Evolutionary conservation across 805 yeast species (phyloP).

Genomic region (Ogataea allantospora): DNA sequence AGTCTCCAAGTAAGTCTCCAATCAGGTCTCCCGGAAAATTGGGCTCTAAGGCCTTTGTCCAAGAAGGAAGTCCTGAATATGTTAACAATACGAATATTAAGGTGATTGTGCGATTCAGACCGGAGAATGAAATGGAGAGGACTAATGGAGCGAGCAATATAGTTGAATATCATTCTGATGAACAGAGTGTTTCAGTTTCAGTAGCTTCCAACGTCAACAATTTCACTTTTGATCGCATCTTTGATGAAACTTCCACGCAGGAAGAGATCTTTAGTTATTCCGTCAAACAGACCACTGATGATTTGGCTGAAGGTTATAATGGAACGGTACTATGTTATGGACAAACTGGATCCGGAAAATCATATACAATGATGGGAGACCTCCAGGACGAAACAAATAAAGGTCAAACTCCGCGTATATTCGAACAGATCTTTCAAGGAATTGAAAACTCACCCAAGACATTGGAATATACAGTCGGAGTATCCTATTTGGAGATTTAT

Average conservation of each 20-base stretch:
- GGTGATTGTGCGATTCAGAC: slow-evolving; percentile 74
- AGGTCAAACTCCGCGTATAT: slow-evolving; percentile 74
- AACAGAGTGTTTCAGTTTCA: slow-evolving; percentile 14
- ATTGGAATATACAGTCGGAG: slow-evolving; percentile 63
- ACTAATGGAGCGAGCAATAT: slow-evolving; percentile 10
- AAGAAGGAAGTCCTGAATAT: slow-evolving; percentile 6
- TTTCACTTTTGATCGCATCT: slow-evolving; percentile 68
- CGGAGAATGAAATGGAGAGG: slow-evolving; percentile 37
- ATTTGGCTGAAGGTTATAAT: slow-evolving; percentile 61
- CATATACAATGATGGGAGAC: slow-evolving; percentile 76
- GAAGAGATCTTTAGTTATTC: slow-evolving; percentile 57
- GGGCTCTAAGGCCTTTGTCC: slow-evolving; percentile 1
- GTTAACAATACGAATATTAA: slow-evolving; percentile 43
- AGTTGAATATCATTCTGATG: slow-evolving; percentile 15
- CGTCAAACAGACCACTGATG: slow-evolving; percentile 61
- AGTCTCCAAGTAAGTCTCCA: slow-evolving; percentile 17
- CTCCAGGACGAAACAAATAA: slow-evolving; percentile 35
- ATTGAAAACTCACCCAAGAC: slow-evolving; percentile 49
- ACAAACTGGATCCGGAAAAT: slow-evolving; percentile 83
- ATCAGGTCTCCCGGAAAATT: slow-evolving; percentile 9
- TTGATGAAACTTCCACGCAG: slow-evolving; percentile 52
- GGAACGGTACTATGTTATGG: slow-evolving; percentile 56
- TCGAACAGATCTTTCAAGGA: slow-evolving; percentile 59
- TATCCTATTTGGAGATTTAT: slow-evolving; percentile 78
- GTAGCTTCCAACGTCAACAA: slow-evolving; percentile 14